Percentiles rank a stretch among this genome's conserved stretches.
Evolutionary conservation across 768 basidiomycete species (phyloP).

Genomic region (Harrya chromipes): DNA sequence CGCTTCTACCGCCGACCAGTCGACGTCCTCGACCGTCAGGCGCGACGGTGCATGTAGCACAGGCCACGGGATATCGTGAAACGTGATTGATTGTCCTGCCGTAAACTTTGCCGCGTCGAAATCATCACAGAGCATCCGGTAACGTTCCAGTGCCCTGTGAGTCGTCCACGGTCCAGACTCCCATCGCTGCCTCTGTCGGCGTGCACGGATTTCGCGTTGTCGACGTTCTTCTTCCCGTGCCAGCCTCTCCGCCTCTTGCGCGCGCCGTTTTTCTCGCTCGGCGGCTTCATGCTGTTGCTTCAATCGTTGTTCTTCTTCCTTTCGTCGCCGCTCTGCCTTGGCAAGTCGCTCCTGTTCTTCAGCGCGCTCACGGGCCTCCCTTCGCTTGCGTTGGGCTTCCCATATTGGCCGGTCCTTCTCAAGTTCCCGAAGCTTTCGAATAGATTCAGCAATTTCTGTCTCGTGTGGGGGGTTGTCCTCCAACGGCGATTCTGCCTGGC

Average conservation of each 20-base stretch:
- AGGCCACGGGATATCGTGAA: constrained; percentile 75
- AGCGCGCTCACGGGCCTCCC: constrained; percentile 40
- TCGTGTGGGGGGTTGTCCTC: constrained; percentile 39
- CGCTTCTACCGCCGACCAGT: constrained; percentile 65
- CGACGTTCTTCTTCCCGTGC: constrained; percentile 35
- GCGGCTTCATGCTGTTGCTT: constrained; percentile 24
- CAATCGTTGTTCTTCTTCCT: constrained; percentile 30
- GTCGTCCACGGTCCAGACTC: constrained; percentile 59
- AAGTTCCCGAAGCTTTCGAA: constrained; percentile 64
- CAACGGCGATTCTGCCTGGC: not conserved
- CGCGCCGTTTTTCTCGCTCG: constrained; percentile 21
- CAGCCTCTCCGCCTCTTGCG: constrained; percentile 27
- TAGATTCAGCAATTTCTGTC: constrained; percentile 57
- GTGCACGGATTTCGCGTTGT: constrained; percentile 40
- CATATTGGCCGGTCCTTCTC: constrained; percentile 61
- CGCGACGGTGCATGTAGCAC: constrained; percentile 51
- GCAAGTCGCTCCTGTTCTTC: constrained; percentile 41
- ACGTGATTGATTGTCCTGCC: constrained; percentile 48
- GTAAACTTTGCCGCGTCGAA: constrained; percentile 65
- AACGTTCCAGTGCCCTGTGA: constrained; percentile 68
- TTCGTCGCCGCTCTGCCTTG: constrained; percentile 32
- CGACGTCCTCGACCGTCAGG: constrained; percentile 62
- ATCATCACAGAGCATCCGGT: constrained; percentile 52
- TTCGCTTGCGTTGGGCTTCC: constrained; percentile 51
- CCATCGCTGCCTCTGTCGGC: constrained; percentile 54